phyloP scores from a whole-genome alignment of 73 alveolate genomes.

The Tetrahymena malaccensis region DNA sequence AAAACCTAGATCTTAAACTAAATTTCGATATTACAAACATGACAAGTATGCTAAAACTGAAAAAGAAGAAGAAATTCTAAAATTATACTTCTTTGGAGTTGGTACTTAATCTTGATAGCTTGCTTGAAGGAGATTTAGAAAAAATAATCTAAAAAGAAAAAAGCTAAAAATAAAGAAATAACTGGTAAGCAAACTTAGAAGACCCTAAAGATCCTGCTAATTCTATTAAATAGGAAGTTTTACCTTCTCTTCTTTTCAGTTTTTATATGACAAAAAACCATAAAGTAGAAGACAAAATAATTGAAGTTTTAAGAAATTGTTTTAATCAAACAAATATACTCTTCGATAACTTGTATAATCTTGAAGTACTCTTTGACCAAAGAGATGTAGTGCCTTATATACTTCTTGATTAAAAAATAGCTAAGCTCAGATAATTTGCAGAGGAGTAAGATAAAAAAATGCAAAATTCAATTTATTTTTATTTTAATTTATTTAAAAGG shows the following conservation, averaged over 20 bases:
- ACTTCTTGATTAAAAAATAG: neutral
- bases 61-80: slow-evolving; percentile 2
- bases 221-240: neutral
- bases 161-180: neutral
- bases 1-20: neutral
- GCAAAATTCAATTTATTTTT: too few relatives aligned
- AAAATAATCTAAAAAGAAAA: neutral
- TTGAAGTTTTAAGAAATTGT: slow-evolving; percentile 20
- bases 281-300: slow-evolving; percentile 1
- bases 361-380: slow-evolving; percentile 21
- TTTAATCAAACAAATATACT: slow-evolving; percentile 11
- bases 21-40: neutral
- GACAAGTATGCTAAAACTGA: neutral
- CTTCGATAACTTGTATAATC: slow-evolving; percentile 16
- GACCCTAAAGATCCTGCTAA: neutral
- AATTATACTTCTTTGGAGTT: slow-evolving; percentile 8
- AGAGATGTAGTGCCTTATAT: slow-evolving; percentile 23
- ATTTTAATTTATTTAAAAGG: neutral
- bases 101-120: slow-evolving; percentile 25
- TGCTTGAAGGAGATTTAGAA: slow-evolving; percentile 18
- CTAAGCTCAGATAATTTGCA: slow-evolving; percentile 6
- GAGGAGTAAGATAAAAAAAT: neutral
- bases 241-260: slow-evolving; percentile 13
- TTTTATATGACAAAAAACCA: slow-evolving; percentile 15
- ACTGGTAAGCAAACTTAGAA: neutral